phyloP scores from a whole-genome alignment of 495 filamentous ascomycete genomes.

The Penicillium crystallinum region DNA sequence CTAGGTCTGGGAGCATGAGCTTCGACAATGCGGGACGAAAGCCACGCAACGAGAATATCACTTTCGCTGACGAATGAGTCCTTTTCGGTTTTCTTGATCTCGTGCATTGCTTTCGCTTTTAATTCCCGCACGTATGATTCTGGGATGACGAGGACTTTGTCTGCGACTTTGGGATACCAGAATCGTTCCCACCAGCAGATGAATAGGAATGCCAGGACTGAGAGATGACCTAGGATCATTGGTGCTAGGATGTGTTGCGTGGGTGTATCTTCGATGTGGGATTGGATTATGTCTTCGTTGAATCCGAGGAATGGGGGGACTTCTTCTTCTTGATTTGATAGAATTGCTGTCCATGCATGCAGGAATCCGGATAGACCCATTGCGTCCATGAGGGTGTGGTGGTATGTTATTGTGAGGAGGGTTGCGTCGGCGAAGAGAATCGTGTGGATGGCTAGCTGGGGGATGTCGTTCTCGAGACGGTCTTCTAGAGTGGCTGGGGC shows the following conservation, averaged over 20 bases:
- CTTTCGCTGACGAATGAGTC: background rate
- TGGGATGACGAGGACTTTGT: background rate
- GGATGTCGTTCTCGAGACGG: constrained; percentile 36
- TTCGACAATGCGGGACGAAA: background rate
- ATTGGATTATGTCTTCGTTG: background rate
- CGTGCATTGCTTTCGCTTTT: background rate
- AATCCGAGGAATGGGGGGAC: background rate
- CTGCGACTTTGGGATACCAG: background rate
- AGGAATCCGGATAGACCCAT: constrained; percentile 24
- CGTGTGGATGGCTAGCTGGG: constrained; percentile 42
- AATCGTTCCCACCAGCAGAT: background rate
- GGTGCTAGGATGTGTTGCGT: background rate
- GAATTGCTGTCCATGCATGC: background rate
- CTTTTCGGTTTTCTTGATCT: background rate
- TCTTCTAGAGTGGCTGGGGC: constrained; percentile 19
- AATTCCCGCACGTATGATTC: background rate
- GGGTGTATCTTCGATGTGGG: background rate
- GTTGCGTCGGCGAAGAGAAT: constrained; percentile 45
- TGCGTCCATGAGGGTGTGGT: constrained; percentile 42
- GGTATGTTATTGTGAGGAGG: constrained; percentile 37
- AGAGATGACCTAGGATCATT: background rate
- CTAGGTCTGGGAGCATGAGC: background rate
- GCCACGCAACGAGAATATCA: background rate
- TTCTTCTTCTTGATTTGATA: background rate
- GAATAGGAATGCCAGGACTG: background rate